phyloP scores from a whole-genome alignment of 805 yeast genomes.

The Maudiozyma saulgeensis region DNA sequence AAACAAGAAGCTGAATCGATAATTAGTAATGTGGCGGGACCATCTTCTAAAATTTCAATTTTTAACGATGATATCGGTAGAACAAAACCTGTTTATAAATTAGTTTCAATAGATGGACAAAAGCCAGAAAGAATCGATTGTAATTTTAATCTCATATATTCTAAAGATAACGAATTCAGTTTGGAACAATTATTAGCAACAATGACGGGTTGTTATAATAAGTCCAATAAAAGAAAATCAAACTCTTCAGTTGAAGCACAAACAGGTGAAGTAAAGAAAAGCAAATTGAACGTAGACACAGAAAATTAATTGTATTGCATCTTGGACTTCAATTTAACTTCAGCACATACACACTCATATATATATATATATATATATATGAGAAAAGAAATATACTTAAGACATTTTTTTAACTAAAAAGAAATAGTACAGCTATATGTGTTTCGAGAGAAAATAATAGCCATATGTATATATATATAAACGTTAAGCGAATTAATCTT shows the following conservation, averaged over 20 bases:
- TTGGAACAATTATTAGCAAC: slow-evolving; percentile 54
- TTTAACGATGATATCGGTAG: slow-evolving; percentile 32
- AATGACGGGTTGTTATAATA: slow-evolving; percentile 29
- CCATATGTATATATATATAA: not conserved
- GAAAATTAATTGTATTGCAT: not conserved
- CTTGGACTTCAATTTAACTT: not conserved
- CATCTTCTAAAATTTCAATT: slow-evolving; percentile 15
- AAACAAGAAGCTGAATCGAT: not conserved
- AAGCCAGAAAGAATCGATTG: slow-evolving; percentile 47
- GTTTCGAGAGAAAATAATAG: not conserved
- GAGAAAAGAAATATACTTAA: not conserved
- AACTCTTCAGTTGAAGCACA: not conserved
- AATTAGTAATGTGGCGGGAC: not conserved
- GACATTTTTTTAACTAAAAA: not conserved
- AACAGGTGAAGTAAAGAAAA: not conserved
- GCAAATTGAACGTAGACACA: not conserved
- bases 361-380: not conserved
- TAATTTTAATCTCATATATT: slow-evolving; percentile 49
- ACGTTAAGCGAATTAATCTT: not conserved
- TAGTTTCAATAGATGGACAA: slow-evolving; percentile 45
- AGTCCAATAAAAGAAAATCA: not conserved
- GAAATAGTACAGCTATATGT: no score
- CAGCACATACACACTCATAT: no score
- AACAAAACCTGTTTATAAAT: slow-evolving; percentile 36
- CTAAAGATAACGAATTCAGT: slow-evolving; percentile 41